Evolutionary conservation across 139 green algal species (phyloP).

Genomic region (Picochlorum costavermella): DNA sequence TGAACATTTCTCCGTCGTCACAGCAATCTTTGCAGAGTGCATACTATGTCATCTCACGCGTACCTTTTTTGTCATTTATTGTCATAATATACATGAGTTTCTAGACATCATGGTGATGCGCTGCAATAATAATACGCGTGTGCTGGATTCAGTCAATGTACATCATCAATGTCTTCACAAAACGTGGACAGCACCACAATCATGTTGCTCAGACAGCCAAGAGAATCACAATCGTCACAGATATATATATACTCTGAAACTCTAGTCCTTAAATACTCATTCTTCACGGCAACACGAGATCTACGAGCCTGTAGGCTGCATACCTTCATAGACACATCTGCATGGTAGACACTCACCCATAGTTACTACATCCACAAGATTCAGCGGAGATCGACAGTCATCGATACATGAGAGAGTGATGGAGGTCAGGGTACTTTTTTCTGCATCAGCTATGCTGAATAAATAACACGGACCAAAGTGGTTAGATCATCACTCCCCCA

Average conservation of each 20-base stretch:
- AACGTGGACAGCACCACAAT: too few relatives aligned
- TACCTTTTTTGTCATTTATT: too few relatives aligned
- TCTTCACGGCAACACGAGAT: conserved; percentile 14
- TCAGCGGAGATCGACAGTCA: not conserved
- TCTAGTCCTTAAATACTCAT: not conserved
- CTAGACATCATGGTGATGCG: too few relatives aligned
- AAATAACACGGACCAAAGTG: conserved; percentile 70
- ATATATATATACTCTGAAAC: conserved; percentile 3
- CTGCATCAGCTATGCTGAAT: conserved; percentile 50
- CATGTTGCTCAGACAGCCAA: too few relatives aligned
- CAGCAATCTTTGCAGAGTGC: conserved; percentile 2
- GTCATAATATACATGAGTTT: too few relatives aligned
- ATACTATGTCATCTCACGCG: too few relatives aligned
- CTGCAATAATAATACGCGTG: too few relatives aligned
- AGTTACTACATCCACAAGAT: not conserved
- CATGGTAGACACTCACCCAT: not conserved
- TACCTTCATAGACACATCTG: not conserved
- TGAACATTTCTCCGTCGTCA: conserved; percentile 52
- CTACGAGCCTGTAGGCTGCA: not conserved
- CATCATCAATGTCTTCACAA: too few relatives aligned
- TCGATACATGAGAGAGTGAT: not conserved
- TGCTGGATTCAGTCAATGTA: too few relatives aligned
- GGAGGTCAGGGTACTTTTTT: conserved; percentile 24
- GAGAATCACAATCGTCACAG: too few relatives aligned
- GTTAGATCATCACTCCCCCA: conserved; percentile 30